Base-by-base conservation (phyloP, 257 asterid genomes). In the Agastache rugosa region DNA sequence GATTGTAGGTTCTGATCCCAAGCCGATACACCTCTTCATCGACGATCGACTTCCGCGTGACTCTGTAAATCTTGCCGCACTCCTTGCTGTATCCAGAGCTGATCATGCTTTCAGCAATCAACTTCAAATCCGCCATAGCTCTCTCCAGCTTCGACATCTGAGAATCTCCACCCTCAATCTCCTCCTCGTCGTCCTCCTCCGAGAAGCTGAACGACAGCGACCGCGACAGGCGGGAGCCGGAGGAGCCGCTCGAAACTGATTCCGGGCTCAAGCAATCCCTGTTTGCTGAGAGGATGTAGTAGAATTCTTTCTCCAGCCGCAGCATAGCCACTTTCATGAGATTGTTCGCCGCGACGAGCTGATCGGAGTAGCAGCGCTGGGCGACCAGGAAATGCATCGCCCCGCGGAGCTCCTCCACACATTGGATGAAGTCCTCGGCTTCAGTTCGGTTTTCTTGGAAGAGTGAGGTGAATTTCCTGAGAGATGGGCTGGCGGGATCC, bases 71-170 rank as follows among this genome's bases (percentile, higher is more conserved):
- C 3, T 83, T 83, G 11, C 81, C 55, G 44, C 97, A 89, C 65
- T 91, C 97, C 63, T 80, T 85, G 56, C 87, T 82, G 64, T 89
- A 89, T 11, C 97, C 96, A 0, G 88, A 76, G 22, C 77, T 51
- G 63, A 85, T 87, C 97, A 91, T 89, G 76, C 86, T 81, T 31
- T 86, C 90, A 2, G 88, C 90, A 11, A 88, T 91, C 85, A 77
- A 16, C 80, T 79, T 84, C 37, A 91, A 77, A 78, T 87, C 94
- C 55, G 78, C 55, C 87, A 87, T 77, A 74, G 88, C 87, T 11
- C 71, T 62, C 68, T 83, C 90, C 48, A 42, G 83, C 58, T 83
- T 82, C 2, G 84, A 64, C 34, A 42, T 68, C 22, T 74, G 72
- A 25, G 37, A 23, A 35, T 19, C 51, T 37, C 77, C 87, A 3